A percentile compares a stretch with the other conserved stretches of the same genome.
These are phyloP conservation scores for Ustilago vetiveriae DNA, from an alignment of 1,284 basidiomycete species.

Conservation along the genomic window DNA sequence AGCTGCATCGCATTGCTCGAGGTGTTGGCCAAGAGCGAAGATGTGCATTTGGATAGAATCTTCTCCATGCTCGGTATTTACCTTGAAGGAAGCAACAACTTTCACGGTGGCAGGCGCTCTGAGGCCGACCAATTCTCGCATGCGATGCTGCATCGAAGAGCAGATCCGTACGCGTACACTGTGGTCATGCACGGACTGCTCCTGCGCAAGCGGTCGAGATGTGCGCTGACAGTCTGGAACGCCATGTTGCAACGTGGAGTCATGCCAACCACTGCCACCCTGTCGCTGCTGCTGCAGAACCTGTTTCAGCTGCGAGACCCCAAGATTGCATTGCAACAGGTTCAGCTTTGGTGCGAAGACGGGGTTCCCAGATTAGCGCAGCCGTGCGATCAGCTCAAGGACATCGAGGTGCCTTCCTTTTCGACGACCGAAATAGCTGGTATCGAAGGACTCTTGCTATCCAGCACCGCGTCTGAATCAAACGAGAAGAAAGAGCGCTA, in stretches of 20 bases:
- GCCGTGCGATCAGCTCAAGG: background rate
- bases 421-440: background rate
- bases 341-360: conserved; percentile 32
- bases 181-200: conserved; percentile 35
- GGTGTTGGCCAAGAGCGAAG: conserved; percentile 11
- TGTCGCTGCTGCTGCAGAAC: conserved; percentile 28
- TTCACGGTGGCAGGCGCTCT: background rate
- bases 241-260: conserved; percentile 29
- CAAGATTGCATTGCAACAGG: conserved; percentile 18
- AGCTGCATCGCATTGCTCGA: conserved; percentile 15
- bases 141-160: conserved; percentile 3
- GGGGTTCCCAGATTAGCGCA: conserved; percentile 5
- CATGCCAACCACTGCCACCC: conserved; percentile 14
- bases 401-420: conserved; percentile 8
- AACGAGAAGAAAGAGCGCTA: background rate
- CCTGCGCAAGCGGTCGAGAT: conserved; percentile 3
- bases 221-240: conserved; percentile 21
- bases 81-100: background rate
- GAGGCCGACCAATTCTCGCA: conserved; percentile 1
- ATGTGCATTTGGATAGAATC: conserved; percentile 7
- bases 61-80: conserved; percentile 21
- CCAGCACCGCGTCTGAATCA: background rate
- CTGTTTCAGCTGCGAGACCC: conserved; percentile 23
- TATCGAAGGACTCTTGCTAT: background rate
- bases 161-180: conserved; percentile 18